Conservation (phyloP, 345 rosid genomes). For the Barbarea vulgaris region DNA sequence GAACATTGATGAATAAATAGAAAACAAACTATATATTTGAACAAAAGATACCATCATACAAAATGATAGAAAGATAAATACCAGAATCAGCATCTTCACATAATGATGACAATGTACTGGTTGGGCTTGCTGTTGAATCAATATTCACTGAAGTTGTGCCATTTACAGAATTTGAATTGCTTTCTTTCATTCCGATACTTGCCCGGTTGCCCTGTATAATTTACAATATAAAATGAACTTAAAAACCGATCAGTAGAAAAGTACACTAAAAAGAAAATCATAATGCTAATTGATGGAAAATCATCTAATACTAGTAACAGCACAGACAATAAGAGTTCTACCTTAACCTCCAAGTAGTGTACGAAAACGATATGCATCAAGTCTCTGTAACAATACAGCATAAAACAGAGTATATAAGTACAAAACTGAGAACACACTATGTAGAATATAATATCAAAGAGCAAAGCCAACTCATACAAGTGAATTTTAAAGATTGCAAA, state of each 20-base stretch:
- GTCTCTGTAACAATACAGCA: slow-evolving; percentile 59
- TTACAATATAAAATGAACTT: slow-evolving; percentile 12
- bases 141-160: slow-evolving; percentile 63
- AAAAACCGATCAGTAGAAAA: slow-evolving; percentile 2
- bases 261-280: slow-evolving; percentile 7
- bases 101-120: slow-evolving; percentile 66
- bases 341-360: slow-evolving; percentile 87
- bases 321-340: slow-evolving; percentile 36
- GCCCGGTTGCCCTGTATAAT: slow-evolving; percentile 65
- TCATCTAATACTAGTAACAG: slow-evolving; percentile 1
- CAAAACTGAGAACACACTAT: neutral
- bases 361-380: slow-evolving; percentile 68
- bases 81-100: slow-evolving; percentile 95
- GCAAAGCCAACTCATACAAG: slow-evolving; percentile 4
- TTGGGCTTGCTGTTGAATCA: slow-evolving; percentile 75
- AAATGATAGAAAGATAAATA: slow-evolving; percentile 34
- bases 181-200: slow-evolving; percentile 54
- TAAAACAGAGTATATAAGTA: slow-evolving; percentile 25
- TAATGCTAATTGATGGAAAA: neutral
- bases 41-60: slow-evolving; percentile 1
- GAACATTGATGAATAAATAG: neutral
- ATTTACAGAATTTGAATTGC: slow-evolving; percentile 45
- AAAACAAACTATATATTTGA: slow-evolving; percentile 17
- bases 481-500: neutral
- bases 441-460: slow-evolving; percentile 7